Evolutionary conservation across 768 basidiomycete species (phyloP).

Genomic region (Chalciporus pseudorubinellus): DNA sequence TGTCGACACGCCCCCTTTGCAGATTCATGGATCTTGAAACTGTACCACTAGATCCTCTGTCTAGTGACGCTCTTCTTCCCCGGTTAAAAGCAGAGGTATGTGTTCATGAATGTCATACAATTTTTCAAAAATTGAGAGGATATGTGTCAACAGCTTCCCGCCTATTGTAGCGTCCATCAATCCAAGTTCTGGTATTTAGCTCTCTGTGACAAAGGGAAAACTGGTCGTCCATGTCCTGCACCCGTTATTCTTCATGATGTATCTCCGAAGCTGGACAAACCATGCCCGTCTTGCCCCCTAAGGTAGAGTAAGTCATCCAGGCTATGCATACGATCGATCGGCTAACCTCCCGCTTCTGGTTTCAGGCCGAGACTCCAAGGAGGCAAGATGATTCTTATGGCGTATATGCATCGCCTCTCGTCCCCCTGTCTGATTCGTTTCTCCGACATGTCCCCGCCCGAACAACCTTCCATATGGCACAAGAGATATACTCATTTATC

Average conservation of each 20-base stretch:
- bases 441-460: background rate
- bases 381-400: background rate
- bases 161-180: conserved; percentile 7
- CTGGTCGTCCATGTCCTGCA: background rate
- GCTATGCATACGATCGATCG: background rate
- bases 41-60: conserved; percentile 4
- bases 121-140: conserved; percentile 3
- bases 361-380: too few relatives aligned
- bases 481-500: background rate
- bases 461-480: background rate
- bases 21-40: background rate
- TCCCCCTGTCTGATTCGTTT: background rate
- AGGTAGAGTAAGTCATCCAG: conserved; percentile 4
- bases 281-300: conserved; percentile 9
- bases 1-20: conserved; percentile 12
- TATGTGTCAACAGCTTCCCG: conserved; percentile 15
- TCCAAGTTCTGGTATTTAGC: background rate
- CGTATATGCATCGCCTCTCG: background rate
- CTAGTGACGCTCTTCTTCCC: background rate
- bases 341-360: background rate
- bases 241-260: fast-evolving
- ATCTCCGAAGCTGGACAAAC: background rate
- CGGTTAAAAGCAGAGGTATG: conserved; percentile 19
- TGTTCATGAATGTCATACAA: conserved; percentile 9
- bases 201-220: background rate